phyloP scores from a whole-genome alignment of 495 filamentous ascomycete species.

The Apodospora peruviana region DNA sequence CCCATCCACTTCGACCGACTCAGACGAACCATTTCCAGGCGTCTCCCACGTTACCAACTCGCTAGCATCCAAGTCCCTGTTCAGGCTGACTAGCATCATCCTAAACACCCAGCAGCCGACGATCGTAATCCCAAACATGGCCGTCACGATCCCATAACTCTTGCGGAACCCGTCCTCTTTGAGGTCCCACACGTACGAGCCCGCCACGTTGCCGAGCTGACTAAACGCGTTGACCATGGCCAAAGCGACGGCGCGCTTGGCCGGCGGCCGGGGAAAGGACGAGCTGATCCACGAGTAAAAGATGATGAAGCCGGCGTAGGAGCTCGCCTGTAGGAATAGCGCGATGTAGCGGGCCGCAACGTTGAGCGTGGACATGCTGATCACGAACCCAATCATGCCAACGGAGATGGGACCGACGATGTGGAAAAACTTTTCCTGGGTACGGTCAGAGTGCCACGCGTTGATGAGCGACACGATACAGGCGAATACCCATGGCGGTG shows the following conservation, averaged over 20 bases:
- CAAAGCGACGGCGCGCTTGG: slow-evolving; percentile 73
- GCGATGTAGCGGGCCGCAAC: slow-evolving; percentile 66
- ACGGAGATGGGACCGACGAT: slow-evolving; percentile 62
- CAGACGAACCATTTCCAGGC: no score
- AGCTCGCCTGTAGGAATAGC: slow-evolving; percentile 62
- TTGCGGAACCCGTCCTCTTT: slow-evolving; percentile 32
- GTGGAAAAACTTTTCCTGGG: slow-evolving; percentile 68
- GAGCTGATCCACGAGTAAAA: slow-evolving; percentile 73
- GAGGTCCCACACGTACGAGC: slow-evolving; percentile 65
- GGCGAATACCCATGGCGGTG: slow-evolving; percentile 65
- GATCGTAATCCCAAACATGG: slow-evolving; percentile 59
- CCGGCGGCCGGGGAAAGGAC: slow-evolving; percentile 65
- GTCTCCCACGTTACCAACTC: slow-evolving; percentile 9
- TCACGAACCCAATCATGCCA: slow-evolving; percentile 64
- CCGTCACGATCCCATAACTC: slow-evolving; percentile 50
- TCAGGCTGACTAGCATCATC: slow-evolving; percentile 56
- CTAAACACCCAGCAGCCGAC: slow-evolving; percentile 41
- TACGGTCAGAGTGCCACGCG: slow-evolving; percentile 70
- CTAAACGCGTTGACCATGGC: slow-evolving; percentile 74
- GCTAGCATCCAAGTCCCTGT: slow-evolving; percentile 56
- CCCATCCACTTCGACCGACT: background rate
- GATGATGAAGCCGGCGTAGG: slow-evolving; percentile 62
- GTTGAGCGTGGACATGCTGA: slow-evolving; percentile 61
- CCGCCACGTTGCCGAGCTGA: slow-evolving; percentile 67
- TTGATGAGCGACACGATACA: slow-evolving; percentile 65